Evolutionary conservation across 495 filamentous ascomycete species (phyloP).

Genomic region (Acidiella bohemica): DNA sequence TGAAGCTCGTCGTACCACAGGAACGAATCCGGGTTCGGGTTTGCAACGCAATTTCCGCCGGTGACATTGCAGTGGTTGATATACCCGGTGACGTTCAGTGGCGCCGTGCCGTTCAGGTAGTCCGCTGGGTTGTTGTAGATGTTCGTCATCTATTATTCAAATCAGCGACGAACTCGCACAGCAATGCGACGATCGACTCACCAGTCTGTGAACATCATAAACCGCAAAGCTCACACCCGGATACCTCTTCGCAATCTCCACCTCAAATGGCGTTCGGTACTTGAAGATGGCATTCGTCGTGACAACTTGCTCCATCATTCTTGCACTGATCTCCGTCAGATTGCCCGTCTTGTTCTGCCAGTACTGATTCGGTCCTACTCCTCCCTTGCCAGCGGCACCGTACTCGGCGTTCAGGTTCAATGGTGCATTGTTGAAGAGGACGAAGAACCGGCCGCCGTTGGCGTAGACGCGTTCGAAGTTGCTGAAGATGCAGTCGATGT

Average conservation of each 20-base stretch:
- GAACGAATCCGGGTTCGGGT: conserved; percentile 31
- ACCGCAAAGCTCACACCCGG: conserved; percentile 47
- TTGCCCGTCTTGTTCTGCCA: conserved; percentile 49
- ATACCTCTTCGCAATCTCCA: conserved; percentile 39
- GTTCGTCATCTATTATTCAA: conserved; percentile 40
- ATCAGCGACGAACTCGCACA: not conserved
- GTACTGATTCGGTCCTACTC: conserved; percentile 39
- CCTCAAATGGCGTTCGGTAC: conserved; percentile 47
- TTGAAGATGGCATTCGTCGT: conserved; percentile 47
- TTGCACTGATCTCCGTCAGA: conserved; percentile 39
- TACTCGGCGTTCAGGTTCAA: conserved; percentile 51
- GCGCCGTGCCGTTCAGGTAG: conserved; percentile 45
- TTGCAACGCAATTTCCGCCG: conserved; percentile 22
- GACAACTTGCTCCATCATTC: conserved; percentile 50
- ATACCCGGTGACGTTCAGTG: conserved; percentile 48
- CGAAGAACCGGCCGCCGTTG: conserved; percentile 53
- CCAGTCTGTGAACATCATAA: conserved; percentile 49
- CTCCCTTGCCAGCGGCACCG: conserved; percentile 34
- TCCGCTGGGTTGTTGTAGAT: conserved; percentile 44
- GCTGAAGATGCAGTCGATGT: conserved; percentile 49
- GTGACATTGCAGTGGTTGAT: conserved; percentile 39
- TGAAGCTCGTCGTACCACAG: conserved; percentile 54
- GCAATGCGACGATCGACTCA: conserved; percentile 16
- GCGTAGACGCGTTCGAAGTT: conserved; percentile 46
- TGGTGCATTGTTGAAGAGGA: conserved; percentile 52